Conservation (phyloP, 2,329 filamentous ascomycete genomes). For the Penicillium sp. region DNA sequence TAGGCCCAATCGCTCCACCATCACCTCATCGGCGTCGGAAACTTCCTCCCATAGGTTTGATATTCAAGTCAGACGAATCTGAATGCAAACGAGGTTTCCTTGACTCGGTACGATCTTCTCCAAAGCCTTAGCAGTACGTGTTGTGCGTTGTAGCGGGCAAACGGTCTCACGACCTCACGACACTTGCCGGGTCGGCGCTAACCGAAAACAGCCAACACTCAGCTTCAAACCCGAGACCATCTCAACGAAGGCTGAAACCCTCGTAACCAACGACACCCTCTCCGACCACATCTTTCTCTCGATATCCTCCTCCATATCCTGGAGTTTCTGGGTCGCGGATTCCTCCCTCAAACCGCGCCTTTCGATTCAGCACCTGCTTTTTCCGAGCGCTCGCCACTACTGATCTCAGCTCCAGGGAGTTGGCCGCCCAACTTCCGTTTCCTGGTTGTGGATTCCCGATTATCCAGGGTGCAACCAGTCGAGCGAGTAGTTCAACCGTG, state of each 20-base stretch:
- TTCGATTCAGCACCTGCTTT: slow-evolving; percentile 20
- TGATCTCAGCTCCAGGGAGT: slow-evolving; percentile 24
- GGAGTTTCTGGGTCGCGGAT: slow-evolving; percentile 27
- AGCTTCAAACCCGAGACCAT: slow-evolving; percentile 41
- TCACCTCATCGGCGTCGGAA: no score
- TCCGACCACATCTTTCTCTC: slow-evolving; percentile 20
- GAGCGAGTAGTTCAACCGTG: slow-evolving; percentile 41
- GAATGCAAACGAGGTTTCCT: no score
- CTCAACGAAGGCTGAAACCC: slow-evolving; percentile 31
- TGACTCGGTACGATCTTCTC: no score
- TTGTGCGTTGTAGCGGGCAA: no score
- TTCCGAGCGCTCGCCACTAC: slow-evolving; percentile 14
- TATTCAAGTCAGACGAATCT: no score
- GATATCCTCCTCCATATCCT: slow-evolving; percentile 22
- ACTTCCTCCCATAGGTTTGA: no score
- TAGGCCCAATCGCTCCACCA: no score
- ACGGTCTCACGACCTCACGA: no score
- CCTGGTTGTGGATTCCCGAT: slow-evolving; percentile 35
- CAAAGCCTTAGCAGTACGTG: no score
- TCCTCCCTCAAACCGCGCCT: slow-evolving; percentile 19
- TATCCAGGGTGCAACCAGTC: slow-evolving; percentile 31
- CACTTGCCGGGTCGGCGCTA: slow-evolving; percentile 33
- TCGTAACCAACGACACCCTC: slow-evolving; percentile 32
- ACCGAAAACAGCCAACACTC: slow-evolving; percentile 42
- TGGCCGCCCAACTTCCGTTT: slow-evolving; percentile 27